These are phyloP conservation scores for Backusella macrospora DNA, from an alignment of 192 early-diverging fungal genomes.

Conservation along the genomic window DNA sequence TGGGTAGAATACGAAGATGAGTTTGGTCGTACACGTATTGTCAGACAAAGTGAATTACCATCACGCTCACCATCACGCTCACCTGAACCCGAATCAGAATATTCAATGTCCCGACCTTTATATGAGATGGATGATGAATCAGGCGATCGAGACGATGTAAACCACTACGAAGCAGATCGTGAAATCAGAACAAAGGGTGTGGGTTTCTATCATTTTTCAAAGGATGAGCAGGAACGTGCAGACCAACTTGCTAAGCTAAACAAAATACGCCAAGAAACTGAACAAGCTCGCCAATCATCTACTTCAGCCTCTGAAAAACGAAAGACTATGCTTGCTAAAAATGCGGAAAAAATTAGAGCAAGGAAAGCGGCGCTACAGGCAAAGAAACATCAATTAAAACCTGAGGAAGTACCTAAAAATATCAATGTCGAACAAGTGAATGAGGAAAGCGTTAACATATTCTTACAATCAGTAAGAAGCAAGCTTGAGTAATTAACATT, in stretches of 20 bases:
- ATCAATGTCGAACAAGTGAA: slow-evolving; percentile 2
- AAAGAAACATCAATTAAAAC: slow-evolving; percentile 11
- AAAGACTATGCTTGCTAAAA: slow-evolving; percentile 30
- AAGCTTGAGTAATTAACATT: neutral
- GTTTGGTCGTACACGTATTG: slow-evolving; percentile 70
- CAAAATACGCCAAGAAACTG: slow-evolving; percentile 55
- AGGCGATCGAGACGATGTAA: neutral
- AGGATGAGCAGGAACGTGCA: slow-evolving; percentile 61
- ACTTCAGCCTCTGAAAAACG: slow-evolving; percentile 44
- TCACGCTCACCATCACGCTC: slow-evolving; percentile 22
- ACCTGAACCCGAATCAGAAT: slow-evolving; percentile 5
- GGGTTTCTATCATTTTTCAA: slow-evolving; percentile 70
- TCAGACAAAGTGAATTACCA: slow-evolving; percentile 35
- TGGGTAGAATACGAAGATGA: slow-evolving; percentile 78
- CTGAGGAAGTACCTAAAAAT: slow-evolving; percentile 9
- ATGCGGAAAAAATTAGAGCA: slow-evolving; percentile 33
- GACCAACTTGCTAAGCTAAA: slow-evolving; percentile 65
- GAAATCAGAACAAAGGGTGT: slow-evolving; percentile 71
- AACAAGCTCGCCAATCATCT: slow-evolving; percentile 42
- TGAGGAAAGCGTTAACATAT: slow-evolving; percentile 21
- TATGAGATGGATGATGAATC: neutral
- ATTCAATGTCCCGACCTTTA: neutral
- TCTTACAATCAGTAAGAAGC: slow-evolving; percentile 19
- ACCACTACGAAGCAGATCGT: slow-evolving; percentile 31
- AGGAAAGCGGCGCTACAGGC: neutral